phyloP scores from a whole-genome alignment of 2,329 filamentous ascomycete genomes.

The Colletotrichum sp. region DNA sequence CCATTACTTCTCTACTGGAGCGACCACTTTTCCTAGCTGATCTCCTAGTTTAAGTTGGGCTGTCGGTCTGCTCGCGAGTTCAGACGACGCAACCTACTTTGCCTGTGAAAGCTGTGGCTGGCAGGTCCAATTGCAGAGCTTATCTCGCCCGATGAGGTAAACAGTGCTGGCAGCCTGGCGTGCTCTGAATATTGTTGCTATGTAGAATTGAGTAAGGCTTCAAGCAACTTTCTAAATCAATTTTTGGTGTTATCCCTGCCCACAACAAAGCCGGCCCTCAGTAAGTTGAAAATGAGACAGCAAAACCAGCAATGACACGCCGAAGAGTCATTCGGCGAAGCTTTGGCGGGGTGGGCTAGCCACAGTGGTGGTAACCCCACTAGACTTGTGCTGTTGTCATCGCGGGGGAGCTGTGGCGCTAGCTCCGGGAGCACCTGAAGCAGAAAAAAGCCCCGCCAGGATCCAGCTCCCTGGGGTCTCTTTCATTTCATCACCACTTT shows the following conservation, averaged over 20 bases:
- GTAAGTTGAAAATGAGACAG: background rate
- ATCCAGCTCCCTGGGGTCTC: background rate
- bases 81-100: background rate
- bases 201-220: background rate
- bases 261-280: background rate
- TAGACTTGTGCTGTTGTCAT: background rate
- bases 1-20: background rate
- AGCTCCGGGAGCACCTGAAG: background rate
- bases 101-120: background rate
- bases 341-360: background rate
- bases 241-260: background rate
- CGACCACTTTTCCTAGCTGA: background rate
- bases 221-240: background rate
- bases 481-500: constrained; percentile 3
- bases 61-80: background rate
- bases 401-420: constrained; percentile 11
- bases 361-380: background rate
- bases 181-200: background rate
- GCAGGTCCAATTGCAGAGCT: background rate
- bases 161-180: background rate
- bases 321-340: background rate
- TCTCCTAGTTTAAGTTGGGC: rapidly evolving
- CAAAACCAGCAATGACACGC: background rate
- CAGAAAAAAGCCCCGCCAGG: background rate
- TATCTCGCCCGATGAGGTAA: background rate